Conservation (phyloP, 805 yeast genomes). For the Yamadazyma ubonensis region DNA sequence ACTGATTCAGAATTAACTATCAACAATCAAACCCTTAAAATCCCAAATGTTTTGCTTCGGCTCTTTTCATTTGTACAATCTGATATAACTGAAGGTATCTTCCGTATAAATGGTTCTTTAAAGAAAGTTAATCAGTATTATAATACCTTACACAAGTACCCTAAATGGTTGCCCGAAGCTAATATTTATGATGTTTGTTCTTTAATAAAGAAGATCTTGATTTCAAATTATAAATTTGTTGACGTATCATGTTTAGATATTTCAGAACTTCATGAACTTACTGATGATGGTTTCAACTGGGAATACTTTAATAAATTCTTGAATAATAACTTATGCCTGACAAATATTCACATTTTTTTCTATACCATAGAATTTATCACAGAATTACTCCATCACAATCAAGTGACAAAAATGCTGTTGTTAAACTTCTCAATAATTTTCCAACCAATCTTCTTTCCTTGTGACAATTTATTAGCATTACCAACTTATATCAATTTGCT, state of each 20-base stretch:
- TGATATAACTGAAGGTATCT: constrained; percentile 27
- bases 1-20: constrained; percentile 5
- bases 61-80: constrained; percentile 21
- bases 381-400: constrained; percentile 17
- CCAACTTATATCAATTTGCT: constrained; percentile 19
- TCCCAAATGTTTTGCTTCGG: constrained; percentile 23
- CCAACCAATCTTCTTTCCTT: constrained; percentile 29
- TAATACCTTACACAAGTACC: constrained; percentile 14
- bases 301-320: constrained; percentile 8
- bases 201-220: constrained; percentile 23
- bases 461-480: constrained; percentile 16
- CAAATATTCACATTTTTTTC: constrained; percentile 10
- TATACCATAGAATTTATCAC: constrained; percentile 17
- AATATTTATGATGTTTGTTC: constrained; percentile 30
- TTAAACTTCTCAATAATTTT: constrained; percentile 30
- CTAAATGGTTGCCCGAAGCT: constrained; percentile 20
- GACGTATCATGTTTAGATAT: constrained; percentile 12
- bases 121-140: constrained; percentile 23
- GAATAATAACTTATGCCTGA: constrained; percentile 2
- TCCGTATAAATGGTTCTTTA: constrained; percentile 32
- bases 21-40: constrained; percentile 7
- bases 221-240: constrained; percentile 14
- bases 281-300: constrained; percentile 9
- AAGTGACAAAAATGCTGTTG: constrained; percentile 27
- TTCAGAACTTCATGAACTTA: background rate